Evolutionary conservation across 2,329 filamentous ascomycete species (phyloP), one percentile per base, ranked within the genome.

Genomic region (Berkeleyomyces basicola): DNA sequence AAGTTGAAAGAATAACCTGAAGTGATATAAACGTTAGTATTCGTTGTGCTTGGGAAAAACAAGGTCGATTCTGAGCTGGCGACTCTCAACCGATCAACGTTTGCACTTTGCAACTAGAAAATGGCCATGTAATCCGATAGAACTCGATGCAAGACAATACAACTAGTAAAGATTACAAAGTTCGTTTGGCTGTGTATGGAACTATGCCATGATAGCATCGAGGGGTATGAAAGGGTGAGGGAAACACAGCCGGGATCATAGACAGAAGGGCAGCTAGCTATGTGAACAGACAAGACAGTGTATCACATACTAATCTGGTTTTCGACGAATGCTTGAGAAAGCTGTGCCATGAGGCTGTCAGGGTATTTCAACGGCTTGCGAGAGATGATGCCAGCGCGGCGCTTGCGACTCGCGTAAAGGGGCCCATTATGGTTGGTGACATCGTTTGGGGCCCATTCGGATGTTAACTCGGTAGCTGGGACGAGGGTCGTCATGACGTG

Each of bases 1-100:
- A 93, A 84, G 72, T 95, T 96, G 72, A 93, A 80, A 10, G 90
- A 89, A 67, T 96, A 82, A 65, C 89, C 90, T 77, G 65, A 61
- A 64, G 6, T 5, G 33, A 57, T 14, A 60, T 59, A 9, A 47
- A 61, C 36, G 37, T 42, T 42, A 11, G 11, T 11, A 3, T 61
- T 31, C 43, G 43, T 51, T 57, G 10, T 33, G 2, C 43, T 16
- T 23, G 23, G 23, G 23, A 23, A 23, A 23, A 23, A 33, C 33
- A 36, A n/a, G 4, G 33, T 3, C 3, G 7, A n/a, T 3, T 55
- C 31, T 53, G 11, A 14, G 33, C 33, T 55, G 23, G 23, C 23
- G 4, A 51, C 7, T 46, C 4, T n/a, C 11, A n/a, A 10, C 11
- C 1, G 1, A n/a, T 3, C 1, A n/a, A 1, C 4, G 3, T 46